phyloP scores from a whole-genome alignment of 208 protist genomes.

The Acanthamoeba sp. region DNA sequence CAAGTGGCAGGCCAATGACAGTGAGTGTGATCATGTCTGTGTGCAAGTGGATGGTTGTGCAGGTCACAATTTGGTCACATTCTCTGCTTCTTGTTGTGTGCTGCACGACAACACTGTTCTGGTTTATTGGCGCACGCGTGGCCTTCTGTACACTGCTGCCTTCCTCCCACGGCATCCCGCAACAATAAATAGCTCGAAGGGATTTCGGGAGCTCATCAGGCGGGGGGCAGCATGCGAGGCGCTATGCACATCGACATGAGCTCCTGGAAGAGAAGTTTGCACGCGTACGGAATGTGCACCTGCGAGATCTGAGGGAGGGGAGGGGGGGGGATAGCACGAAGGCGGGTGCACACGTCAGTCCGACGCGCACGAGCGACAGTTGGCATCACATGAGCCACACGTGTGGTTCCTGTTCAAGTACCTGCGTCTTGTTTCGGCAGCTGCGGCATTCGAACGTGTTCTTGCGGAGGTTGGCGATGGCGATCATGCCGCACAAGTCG shows the following conservation, averaged over 20 bases:
- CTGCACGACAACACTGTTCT: too few relatives aligned
- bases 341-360: neutral
- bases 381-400: neutral
- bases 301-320: constrained; percentile 89
- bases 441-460: constrained; percentile 92
- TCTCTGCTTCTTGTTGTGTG: neutral
- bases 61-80: too few relatives aligned
- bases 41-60: too few relatives aligned
- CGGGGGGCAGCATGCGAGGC: constrained; percentile 90
- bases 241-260: constrained; percentile 97
- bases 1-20: too few relatives aligned
- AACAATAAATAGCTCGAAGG: too few relatives aligned
- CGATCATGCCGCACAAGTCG: constrained; percentile 95
- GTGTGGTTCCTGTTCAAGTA: neutral
- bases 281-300: constrained; percentile 97
- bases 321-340: neutral
- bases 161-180: too few relatives aligned
- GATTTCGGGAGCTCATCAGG: too few relatives aligned
- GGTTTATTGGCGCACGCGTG: too few relatives aligned
- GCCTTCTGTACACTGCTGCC: too few relatives aligned
- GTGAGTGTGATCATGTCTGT: too few relatives aligned
- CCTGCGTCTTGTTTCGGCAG: constrained; percentile 92
- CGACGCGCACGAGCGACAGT: neutral
- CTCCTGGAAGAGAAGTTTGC: constrained; percentile 98
- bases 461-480: constrained; percentile 93